Evolutionary conservation across 495 filamentous ascomycete genomes (phyloP).

Genomic region (Tuber calosporum): DNA sequence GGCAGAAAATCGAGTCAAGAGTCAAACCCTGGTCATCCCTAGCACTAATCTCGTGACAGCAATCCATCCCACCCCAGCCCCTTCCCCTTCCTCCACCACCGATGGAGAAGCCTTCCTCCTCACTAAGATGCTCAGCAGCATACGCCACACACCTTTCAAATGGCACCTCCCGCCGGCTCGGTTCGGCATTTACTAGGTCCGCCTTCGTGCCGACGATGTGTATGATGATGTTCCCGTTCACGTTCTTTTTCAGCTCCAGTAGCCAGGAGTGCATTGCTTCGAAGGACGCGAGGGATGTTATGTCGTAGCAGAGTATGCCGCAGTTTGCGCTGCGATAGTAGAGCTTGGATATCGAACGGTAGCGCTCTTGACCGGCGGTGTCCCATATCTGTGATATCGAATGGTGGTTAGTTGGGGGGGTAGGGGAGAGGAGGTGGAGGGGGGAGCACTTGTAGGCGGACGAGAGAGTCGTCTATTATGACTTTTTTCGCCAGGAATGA

Average conservation of each 20-base stretch:
- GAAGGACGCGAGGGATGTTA: conserved; percentile 79
- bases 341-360: conserved; percentile 81
- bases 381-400: conserved; percentile 32
- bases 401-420: conserved; percentile 13
- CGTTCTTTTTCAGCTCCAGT: conserved; percentile 42
- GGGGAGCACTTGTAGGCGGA: conserved; percentile 56
- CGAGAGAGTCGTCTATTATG: conserved; percentile 61
- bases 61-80: conserved; percentile 71
- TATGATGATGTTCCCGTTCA: conserved; percentile 65
- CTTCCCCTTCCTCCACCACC: conserved; percentile 3
- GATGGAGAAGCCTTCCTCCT: conserved; percentile 30
- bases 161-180: conserved; percentile 66
- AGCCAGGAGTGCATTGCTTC: conserved; percentile 86
- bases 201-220: conserved; percentile 95
- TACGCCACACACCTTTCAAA: conserved; percentile 94
- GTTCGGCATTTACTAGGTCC: conserved; percentile 79
- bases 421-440: conserved; percentile 44
- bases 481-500: conserved; percentile 91
- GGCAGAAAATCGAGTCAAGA: background rate
- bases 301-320: conserved; percentile 88
- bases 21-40: conserved; percentile 70
- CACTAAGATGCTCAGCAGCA: conserved; percentile 71
- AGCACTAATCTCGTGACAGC: conserved; percentile 91
- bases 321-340: conserved; percentile 96
- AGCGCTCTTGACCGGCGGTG: conserved; percentile 83